A percentile compares a stretch with the other conserved stretches of the same genome.
phyloP scores from a whole-genome alignment of 1,284 basidiomycete genomes.

The Ganoderma sinense region DNA sequence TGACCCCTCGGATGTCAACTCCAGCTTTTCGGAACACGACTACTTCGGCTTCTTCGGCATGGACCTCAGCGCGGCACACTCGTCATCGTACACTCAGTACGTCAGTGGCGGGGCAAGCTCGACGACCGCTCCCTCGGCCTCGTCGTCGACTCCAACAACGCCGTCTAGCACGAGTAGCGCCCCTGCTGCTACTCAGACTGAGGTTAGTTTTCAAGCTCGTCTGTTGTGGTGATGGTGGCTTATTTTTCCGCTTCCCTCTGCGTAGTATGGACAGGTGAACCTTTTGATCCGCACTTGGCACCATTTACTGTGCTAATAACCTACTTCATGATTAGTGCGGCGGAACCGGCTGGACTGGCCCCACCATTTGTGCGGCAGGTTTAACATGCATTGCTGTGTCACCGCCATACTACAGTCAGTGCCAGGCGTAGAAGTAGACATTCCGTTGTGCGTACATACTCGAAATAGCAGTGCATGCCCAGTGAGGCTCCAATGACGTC shows the following conservation, averaged over 20 bases:
- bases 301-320: not conserved
- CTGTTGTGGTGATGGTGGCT: no score
- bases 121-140: constrained; percentile 17
- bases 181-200: constrained; percentile 31
- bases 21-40: constrained; percentile 39
- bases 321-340: constrained; percentile 29
- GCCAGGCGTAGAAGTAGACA: constrained; percentile 14
- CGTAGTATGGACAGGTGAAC: constrained; percentile 35
- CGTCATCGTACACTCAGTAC: constrained; percentile 35
- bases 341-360: constrained; percentile 37
- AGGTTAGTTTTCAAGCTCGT: constrained; percentile 24
- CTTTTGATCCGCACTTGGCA: not conserved
- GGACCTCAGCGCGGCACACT: constrained; percentile 36
- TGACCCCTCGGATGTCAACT: constrained; percentile 37
- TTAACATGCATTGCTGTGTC: constrained; percentile 28
- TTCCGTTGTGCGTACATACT: not conserved
- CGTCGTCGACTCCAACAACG: constrained; percentile 22
- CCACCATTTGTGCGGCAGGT: constrained; percentile 29
- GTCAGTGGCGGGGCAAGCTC: constrained; percentile 29
- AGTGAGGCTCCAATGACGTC: not conserved
- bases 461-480: not conserved
- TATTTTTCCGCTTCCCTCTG: not conserved
- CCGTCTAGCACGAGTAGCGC: constrained; percentile 28
- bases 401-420: constrained; percentile 33
- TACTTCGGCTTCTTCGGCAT: constrained; percentile 40